Base-by-base conservation (phyloP, 768 basidiomycete genomes). In the Pholiota conissans region DNA sequence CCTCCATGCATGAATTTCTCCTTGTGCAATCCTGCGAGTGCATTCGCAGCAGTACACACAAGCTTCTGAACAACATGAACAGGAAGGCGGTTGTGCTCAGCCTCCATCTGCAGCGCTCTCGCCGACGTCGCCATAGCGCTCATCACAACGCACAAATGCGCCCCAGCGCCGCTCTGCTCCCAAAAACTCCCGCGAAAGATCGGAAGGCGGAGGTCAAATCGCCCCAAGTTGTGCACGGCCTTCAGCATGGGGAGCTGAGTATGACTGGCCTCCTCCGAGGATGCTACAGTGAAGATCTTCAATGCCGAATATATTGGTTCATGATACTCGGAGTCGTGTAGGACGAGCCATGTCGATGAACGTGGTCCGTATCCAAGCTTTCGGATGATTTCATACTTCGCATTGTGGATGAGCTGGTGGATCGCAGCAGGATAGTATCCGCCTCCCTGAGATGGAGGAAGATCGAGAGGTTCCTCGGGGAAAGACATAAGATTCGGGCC, bases 331-430 rank as follows among this genome's bases (percentile, higher is more conserved):
- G 8, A 9, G 37, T 8, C 8, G 37, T 39, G 9, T 4, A 39
- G 4, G 16, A 39, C 16, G 3, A 65, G 63, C 62, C 62, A 66
- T 18, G 55, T 56, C 7, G 60, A 60, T 13, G 60, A 66, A 3
- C 58, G 58, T 22, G 62, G 49, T 2, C 65, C 62, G 32, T 57
- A 64, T 42, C 63, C 61, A 20, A 64, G 63, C 47, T 66, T 66
- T 42, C 59, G 53, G 4, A 66, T 51, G 29, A 62, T 61, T 40
- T 57, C 52, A 40, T 61, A 62, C 26, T 45, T 61, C 34, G 35
- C 62, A 10, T 30, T 37, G 34, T 55, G 52, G 37, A 61, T 58
- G 34, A 59, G 59, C 34, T 65, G 62, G 35, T 51, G 48, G 18
- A 63, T 61, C 16, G 37, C 8, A n/a, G 37, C 9, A n/a, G 37